Base-by-base conservation (phyloP, 805 yeast species). In the Komagataella phaffii region DNA sequence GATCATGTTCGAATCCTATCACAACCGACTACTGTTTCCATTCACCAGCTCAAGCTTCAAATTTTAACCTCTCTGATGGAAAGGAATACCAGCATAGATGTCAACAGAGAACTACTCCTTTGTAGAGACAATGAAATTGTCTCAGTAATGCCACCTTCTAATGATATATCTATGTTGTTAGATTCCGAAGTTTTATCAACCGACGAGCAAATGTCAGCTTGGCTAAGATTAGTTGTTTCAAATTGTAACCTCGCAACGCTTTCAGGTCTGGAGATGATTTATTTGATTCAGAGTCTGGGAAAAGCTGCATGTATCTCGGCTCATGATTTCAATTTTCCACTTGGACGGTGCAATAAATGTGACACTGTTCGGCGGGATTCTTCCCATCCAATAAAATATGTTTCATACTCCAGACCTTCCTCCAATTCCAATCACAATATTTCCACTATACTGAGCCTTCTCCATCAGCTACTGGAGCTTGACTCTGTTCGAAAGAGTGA, bases 381-480 rank as follows among this genome's bases (percentile, higher is more conserved):
- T 8, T 30, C 40, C n/a, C 40, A 30, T 30, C 40, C 40, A 4
- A 4, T 30, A 10, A 30, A 30, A 14, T 30, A 30, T 6, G 40
- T 30, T 30, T 30, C 40, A 10, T 30, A 30, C 40, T 30, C 40
- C 50, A 69, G 40, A 6, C 5, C 14, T 4, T 30, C 40, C 10
- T 30, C 40, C n/a, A 8, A 14, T 30, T 30, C 40, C 14, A 30
- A 30, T 14, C 40, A 30, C n/a, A 30, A 8, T 30, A 30, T 30
- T 14, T 30, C 40, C 14, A 30, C 40, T 10, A 30, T 30, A 30
- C 4, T 30, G 14, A 30, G 12, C 14, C 14, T 30, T 30, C 10
- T 30, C 14, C 40, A 30, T 10, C 40, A 30, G 14, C 3, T 30
- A 4, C 14, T 30, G 40, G 40, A 30, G 4, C 14, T 10, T 30